Base-by-base conservation (phyloP, 768 basidiomycete species). In the Mrakia frigida region DNA sequence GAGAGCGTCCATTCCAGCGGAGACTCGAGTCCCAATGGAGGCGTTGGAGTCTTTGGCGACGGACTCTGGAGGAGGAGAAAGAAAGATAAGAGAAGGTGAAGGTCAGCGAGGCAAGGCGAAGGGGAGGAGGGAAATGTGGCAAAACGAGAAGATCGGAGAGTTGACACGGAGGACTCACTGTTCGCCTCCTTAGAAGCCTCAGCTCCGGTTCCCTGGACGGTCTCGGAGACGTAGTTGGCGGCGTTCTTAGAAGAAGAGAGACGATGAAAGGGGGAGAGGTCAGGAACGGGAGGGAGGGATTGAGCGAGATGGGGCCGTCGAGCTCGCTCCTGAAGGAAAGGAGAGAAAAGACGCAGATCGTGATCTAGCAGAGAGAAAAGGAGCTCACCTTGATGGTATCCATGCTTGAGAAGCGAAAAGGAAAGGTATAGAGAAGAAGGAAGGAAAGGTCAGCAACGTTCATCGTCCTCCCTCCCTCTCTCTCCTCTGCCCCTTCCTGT, bases 1-100 rank as follows among this genome's bases (percentile, higher is more conserved):
- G 63, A 77, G 31, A 50, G 76, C 76, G 63, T 77, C 76, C 25
- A 37, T 28, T 21, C 70, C 76, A 37, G 76, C 71, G 9, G 71
- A 73, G 33, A 59, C 13, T 52, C 76, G 76, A 35, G 75, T 76
- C 25, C 75, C 75, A 41, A 76, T 33, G 33, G 69, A 70, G 33
- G 75, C 75, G 70, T 76, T n/a, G 3, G 74, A 75, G 65, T 75
- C 63, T 52, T 75, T 74, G 61, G 73, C 73, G 43, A 74, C 61
- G 33, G 13, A 11, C 39, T 43, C 13, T 39, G 28, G 67, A 37
- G 6, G 67, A 69, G 67, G 37, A 37, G n/a, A 23, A 11, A 43
- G 23, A 35, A 35, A 5, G 37, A 35, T 23, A 69, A 43, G 37
- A 69, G 14, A 56, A 16, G 21, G 53, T 21, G 13, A 2, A 61